Percentiles rank a stretch among this genome's conserved stretches.
These are phyloP conservation scores for Penicillium canariense DNA, from an alignment of 495 filamentous ascomycete genomes.

Conservation along the genomic window DNA sequence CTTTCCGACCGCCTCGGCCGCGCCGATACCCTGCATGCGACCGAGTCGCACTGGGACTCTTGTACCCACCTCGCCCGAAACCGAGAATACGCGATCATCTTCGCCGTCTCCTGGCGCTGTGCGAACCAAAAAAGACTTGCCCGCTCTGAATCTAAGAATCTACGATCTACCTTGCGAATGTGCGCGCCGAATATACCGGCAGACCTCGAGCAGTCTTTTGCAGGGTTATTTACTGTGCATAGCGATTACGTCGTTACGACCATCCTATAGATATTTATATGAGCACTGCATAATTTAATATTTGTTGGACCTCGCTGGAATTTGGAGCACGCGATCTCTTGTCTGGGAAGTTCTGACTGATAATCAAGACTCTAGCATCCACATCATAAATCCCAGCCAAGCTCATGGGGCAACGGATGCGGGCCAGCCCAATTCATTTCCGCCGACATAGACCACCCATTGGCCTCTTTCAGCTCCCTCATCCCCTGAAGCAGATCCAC, in stretches of 20 bases:
- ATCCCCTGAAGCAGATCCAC: neutral
- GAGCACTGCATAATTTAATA: neutral
- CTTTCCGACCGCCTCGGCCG: neutral
- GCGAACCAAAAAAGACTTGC: neutral
- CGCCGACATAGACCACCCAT: neutral
- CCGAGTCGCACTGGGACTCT: neutral
- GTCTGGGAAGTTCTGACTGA: too few species aligned
- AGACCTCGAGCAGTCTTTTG: too few species aligned
- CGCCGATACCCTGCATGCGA: neutral
- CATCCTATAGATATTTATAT: neutral
- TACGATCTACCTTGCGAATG: too few species aligned
- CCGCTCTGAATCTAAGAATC: too few species aligned
- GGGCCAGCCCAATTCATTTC: neutral
- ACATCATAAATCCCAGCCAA: neutral
- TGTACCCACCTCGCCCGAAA: neutral
- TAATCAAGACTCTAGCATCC: too few species aligned
- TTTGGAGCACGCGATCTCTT: too few species aligned
- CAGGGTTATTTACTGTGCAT: neutral
- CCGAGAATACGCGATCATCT: neutral
- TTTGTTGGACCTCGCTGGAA: too few species aligned
- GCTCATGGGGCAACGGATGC: neutral
- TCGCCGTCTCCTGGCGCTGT: neutral
- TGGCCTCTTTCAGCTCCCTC: slow-evolving; percentile 2
- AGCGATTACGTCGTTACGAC: neutral
- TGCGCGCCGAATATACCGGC: too few species aligned